Evolutionary conservation across 202 grass and related monocot species (phyloP).

Genomic region (Miscanthus sacchariflorus): DNA sequence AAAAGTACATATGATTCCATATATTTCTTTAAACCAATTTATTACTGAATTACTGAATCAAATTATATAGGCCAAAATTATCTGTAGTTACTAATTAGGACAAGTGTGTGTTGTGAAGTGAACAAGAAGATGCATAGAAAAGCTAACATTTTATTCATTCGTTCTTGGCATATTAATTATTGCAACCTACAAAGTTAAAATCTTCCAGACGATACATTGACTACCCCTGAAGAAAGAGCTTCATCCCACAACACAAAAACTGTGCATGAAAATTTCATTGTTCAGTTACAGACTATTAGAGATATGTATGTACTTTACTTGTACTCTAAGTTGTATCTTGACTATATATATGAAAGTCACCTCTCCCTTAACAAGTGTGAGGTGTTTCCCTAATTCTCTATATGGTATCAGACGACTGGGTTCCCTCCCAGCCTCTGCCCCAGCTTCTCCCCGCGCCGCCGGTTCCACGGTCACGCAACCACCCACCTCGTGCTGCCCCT

Average conservation of each 20-base stretch:
- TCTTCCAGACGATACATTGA: neutral
- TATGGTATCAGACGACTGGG: no score
- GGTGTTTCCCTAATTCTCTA: no score
- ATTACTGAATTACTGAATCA: neutral
- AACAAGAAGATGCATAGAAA: constrained; percentile 12
- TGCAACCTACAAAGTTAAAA: neutral
- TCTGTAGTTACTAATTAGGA: neutral
- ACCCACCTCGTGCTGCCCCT: no score
- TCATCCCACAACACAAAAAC: neutral
- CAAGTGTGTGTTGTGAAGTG: neutral
- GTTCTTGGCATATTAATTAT: neutral
- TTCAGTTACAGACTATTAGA: constrained; percentile 7
- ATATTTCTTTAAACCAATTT: neutral
- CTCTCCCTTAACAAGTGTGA: no score
- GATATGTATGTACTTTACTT: no score
- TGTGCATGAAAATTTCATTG: neutral
- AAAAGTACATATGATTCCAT: constrained; percentile 16
- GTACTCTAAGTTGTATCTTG: no score
- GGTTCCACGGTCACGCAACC: no score
- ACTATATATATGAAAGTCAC: no score
- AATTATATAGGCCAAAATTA: neutral
- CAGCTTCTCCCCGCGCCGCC: no score
- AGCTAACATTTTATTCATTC: neutral
- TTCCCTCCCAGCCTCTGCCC: no score
- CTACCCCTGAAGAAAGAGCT: neutral